Evolutionary conservation across 805 yeast genomes (phyloP), one percentile per base, ranked within the genome.

Genomic region (Nakazawaea ernobii): DNA sequence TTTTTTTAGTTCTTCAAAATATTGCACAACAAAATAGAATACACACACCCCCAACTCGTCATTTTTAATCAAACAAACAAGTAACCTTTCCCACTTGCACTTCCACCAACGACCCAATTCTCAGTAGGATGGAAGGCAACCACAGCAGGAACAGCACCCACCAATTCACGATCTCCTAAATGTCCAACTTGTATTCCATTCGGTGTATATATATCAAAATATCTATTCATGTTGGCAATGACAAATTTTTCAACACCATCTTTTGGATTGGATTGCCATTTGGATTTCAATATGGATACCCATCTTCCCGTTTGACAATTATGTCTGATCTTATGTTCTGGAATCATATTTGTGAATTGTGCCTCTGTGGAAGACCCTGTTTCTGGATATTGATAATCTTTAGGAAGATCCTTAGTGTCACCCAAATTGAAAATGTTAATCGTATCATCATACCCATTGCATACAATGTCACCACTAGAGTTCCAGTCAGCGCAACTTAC

Each of bases 301-400:
- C 99, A 92, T 53, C 96, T 73, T 0, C 99, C 99, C 0, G 97
- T 86, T 63, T 92, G 96, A 67, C 99, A 94, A 59, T 94, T 94
- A 61, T 94, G 99, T 48, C 77, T 78, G 43, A 92, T 71, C 8
- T 79, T 78, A 27, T 78, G 73, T 28, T 73, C 59, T 0, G 96
- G 95, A n/a, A 57, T 61, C 32, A 89, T 55, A 45, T 74, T 75
- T 7, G 57, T 59, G 1, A 74, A 68, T 4, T 20, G 26, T 3
- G 48, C 55, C 14, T 53, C 58, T 24, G 54, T 20, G 5, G 24
- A 20, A 5, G 53, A 13, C 53, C 57, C 13, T 46, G 13, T 9
- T 39, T 43, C 15, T 50, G 37, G 54, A 53, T 37, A 38, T 49
- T 52, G 59, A 45, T 47, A 59, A 26, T 52, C 50, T 9, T 44